Percentiles rank a stretch among this genome's conserved stretches.
Conservation (phyloP, 768 basidiomycete genomes). For the Suillus alpinus region DNA sequence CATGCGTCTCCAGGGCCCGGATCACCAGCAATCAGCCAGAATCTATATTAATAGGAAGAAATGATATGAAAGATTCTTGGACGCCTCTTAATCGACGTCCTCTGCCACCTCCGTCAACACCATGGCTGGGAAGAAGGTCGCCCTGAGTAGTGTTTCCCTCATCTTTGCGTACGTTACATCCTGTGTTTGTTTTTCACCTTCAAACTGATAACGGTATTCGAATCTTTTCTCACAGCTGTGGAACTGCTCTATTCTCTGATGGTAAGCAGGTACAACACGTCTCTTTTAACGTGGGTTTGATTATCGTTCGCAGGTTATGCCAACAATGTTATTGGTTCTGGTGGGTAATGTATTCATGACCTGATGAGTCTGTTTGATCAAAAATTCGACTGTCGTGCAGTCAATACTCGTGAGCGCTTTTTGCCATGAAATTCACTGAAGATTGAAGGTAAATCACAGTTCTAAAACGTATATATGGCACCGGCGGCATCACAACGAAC, state of each 20-base stretch:
- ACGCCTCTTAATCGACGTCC: not conserved
- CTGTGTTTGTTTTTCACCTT: not conserved
- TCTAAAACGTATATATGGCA: slow-evolving; percentile 67
- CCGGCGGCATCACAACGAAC: slow-evolving; percentile 37
- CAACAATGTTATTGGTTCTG: slow-evolving; percentile 74
- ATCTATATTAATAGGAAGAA: not conserved
- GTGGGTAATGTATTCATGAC: slow-evolving; percentile 39
- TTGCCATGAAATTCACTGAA: not conserved
- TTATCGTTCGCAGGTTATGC: slow-evolving; percentile 59
- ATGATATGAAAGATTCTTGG: not conserved
- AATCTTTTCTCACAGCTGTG: slow-evolving; percentile 49
- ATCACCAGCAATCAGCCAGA: not conserved
- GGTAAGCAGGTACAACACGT: slow-evolving; percentile 39
- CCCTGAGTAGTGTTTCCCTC: slow-evolving; percentile 62
- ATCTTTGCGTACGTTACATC: slow-evolving; percentile 70
- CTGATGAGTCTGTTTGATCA: not conserved
- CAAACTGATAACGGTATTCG: slow-evolving; percentile 3
- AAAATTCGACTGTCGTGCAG: slow-evolving; percentile 32
- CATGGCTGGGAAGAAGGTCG: slow-evolving; percentile 10
- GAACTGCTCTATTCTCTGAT: slow-evolving; percentile 86
- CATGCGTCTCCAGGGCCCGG: not conserved
- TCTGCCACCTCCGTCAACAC: slow-evolving; percentile 1
- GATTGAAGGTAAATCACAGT: slow-evolving; percentile 40
- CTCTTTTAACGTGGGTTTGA: not conserved
- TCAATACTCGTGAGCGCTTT: slow-evolving; percentile 58